Percentiles rank a stretch among this genome's conserved stretches.
phyloP scores from a whole-genome alignment of 306 rosid species.

The Quillaja saponaria region DNA sequence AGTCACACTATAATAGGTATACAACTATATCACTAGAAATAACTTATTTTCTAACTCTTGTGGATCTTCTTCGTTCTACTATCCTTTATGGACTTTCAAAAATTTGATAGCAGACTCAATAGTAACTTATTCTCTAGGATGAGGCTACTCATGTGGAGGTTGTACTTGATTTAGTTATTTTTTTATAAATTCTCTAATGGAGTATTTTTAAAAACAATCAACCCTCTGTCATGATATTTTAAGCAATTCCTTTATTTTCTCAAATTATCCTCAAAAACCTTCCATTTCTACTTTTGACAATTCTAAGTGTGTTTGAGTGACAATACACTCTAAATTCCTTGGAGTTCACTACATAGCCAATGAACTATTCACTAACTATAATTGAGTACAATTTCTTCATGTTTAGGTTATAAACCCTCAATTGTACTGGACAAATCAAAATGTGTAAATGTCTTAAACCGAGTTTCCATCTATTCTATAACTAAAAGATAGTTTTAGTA shows the following conservation, averaged over 20 bases:
- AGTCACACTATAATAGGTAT: too few species aligned
- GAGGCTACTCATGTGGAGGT: too few species aligned
- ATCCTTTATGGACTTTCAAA: too few species aligned
- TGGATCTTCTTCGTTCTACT: background rate
- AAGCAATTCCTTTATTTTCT: too few species aligned
- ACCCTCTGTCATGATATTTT: too few species aligned
- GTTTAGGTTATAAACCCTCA: background rate
- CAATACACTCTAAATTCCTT: background rate
- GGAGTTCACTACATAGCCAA: background rate
- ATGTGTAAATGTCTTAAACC: background rate
- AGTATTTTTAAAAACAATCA: too few species aligned
- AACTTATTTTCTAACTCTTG: background rate
- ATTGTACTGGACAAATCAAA: background rate
- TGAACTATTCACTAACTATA: background rate
- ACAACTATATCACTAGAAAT: too few species aligned
- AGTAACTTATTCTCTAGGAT: too few species aligned
- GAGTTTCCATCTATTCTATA: background rate
- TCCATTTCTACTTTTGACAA: background rate
- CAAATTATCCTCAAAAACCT: constrained; percentile 8
- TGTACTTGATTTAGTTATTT: too few species aligned
- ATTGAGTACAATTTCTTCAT: background rate
- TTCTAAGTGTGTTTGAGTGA: background rate
- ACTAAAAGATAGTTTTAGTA: background rate
- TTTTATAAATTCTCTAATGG: too few species aligned
- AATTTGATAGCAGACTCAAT: too few species aligned